Percentiles rank a stretch among this genome's conserved stretches.
Conservation (phyloP, 805 yeast species). For the Vanderwaltozyma polyspora region DNA sequence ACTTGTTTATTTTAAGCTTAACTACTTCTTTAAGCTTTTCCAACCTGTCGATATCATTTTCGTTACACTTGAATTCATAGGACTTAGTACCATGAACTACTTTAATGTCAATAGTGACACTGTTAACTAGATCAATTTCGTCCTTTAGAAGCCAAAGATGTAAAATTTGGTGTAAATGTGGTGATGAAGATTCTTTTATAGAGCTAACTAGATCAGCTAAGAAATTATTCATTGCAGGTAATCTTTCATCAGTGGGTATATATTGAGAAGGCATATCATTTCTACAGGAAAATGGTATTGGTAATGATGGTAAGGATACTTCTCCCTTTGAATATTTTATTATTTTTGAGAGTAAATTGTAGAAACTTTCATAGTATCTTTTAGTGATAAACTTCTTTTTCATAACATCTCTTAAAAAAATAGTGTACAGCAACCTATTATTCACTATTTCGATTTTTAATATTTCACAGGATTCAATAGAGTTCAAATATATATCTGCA, state of each 20-base stretch:
- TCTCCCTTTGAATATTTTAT: neutral
- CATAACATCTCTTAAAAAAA: constrained; percentile 4
- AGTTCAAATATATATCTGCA: too few relatives aligned
- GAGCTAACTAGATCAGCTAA: neutral
- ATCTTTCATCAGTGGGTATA: neutral
- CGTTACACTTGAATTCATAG: constrained; percentile 12
- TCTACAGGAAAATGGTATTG: constrained; percentile 2
- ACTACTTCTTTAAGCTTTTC: constrained; percentile 6
- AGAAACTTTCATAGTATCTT: constrained; percentile 17
- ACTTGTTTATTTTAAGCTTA: neutral
- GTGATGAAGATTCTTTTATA: neutral
- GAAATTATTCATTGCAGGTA: neutral
- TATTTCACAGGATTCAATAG: constrained; percentile 3
- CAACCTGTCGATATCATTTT: constrained; percentile 7
- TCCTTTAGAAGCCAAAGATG: constrained; percentile 1
- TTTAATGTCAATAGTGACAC: constrained; percentile 9
- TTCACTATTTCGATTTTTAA: constrained; percentile 7
- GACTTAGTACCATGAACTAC: constrained; percentile 10
- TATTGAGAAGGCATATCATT: constrained; percentile 1
- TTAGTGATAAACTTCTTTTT: constrained; percentile 6
- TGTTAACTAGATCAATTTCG: neutral
- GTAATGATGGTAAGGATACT: constrained; percentile 1
- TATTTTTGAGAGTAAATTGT: constrained; percentile 11
- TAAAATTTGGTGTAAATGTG: constrained; percentile 2
- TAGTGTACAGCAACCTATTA: constrained; percentile 11